A percentile compares a stretch with the other conserved stretches of the same genome.
Conservation (phyloP, 805 yeast species). For the Monosporozyma unispora region DNA sequence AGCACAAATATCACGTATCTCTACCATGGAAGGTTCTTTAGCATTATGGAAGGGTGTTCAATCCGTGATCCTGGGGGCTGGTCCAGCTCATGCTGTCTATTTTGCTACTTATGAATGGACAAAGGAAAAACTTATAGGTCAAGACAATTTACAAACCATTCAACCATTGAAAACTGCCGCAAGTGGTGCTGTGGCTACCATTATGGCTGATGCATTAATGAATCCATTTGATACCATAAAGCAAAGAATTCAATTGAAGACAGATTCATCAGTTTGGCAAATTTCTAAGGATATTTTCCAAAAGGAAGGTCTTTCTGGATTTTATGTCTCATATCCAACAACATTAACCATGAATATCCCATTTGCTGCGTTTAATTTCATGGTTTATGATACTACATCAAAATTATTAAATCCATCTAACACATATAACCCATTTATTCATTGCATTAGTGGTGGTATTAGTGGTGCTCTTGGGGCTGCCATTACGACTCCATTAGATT, state of each 20-base stretch:
- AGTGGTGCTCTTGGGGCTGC: constrained; percentile 97
- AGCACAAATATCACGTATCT: constrained; percentile 60
- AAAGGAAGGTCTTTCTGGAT: constrained; percentile 67
- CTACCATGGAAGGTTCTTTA: constrained; percentile 79
- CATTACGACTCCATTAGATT: constrained; percentile 87
- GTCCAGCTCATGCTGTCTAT: constrained; percentile 97
- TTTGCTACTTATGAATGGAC: constrained; percentile 87
- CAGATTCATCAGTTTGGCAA: constrained; percentile 18
- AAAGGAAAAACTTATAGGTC: constrained; percentile 31
- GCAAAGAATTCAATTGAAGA: constrained; percentile 78
- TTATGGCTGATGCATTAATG: constrained; percentile 92
- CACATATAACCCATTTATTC: constrained; percentile 78
- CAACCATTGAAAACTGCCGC: constrained; percentile 77
- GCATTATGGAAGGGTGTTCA: constrained; percentile 92
- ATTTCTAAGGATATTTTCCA: constrained; percentile 38
- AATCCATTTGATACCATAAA: constrained; percentile 93
- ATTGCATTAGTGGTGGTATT: constrained; percentile 85
- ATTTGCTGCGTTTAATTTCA: constrained; percentile 89
- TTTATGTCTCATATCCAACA: constrained; percentile 89
- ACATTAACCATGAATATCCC: constrained; percentile 88
- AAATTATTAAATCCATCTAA: constrained; percentile 69
- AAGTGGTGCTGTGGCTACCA: constrained; percentile 88
- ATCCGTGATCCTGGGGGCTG: constrained; percentile 92
- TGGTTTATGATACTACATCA: constrained; percentile 81
- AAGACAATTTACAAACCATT: constrained; percentile 31